Evolutionary conservation across 1,284 basidiomycete genomes (phyloP).

Genomic region (Paramarasmius palmivorus): DNA sequence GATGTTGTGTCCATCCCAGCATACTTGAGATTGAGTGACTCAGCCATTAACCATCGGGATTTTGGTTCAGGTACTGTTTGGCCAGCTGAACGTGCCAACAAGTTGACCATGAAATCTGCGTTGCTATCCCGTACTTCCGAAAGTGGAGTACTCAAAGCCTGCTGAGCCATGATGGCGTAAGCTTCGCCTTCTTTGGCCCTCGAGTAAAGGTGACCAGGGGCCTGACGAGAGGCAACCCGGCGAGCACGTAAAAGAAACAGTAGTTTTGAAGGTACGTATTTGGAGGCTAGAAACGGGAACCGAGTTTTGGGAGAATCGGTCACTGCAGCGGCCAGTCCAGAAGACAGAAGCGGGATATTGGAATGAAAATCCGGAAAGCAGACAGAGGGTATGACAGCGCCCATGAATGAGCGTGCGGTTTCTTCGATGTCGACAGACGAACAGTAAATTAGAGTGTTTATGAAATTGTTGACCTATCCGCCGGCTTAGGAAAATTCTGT

Average conservation of each 20-base stretch:
- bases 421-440: too few relatives aligned
- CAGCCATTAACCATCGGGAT: neutral
- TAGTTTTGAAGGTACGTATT: neutral
- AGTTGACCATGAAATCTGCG: neutral
- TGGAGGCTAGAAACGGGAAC: neutral
- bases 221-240: neutral
- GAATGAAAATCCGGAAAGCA: too few relatives aligned
- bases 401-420: too few relatives aligned
- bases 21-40: slow-evolving; percentile 1
- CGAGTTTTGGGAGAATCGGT: too few relatives aligned
- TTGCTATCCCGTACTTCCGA: neutral
- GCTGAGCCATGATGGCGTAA: neutral
- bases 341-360: too few relatives aligned
- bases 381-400: too few relatives aligned
- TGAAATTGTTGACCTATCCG: neutral
- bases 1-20: slow-evolving; percentile 1
- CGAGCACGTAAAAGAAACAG: neutral
- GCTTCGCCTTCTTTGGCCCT: neutral
- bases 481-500: neutral
- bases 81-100: neutral
- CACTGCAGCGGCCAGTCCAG: too few relatives aligned
- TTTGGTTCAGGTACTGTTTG: neutral
- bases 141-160: neutral
- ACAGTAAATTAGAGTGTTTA: neutral
- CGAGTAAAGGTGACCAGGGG: neutral